Evolutionary conservation across 148 eudicot species (phyloP), one percentile per base, ranked within the genome.

Genomic region (Oxyria digyna): DNA sequence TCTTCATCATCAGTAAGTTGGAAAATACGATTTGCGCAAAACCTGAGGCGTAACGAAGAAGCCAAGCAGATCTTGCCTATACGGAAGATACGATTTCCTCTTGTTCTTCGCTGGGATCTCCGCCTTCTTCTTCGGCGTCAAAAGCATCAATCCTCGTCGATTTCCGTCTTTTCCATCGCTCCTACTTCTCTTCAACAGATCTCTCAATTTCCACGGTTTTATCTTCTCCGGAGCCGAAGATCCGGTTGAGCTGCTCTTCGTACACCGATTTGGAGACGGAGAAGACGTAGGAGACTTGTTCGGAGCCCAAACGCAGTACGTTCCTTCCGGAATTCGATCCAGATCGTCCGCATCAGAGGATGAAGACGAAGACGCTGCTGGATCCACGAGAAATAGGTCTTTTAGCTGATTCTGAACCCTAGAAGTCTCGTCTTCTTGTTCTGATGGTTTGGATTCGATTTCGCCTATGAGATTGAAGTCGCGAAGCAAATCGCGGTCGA

Each of bases 221-320:
- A 37, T 3, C 62, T 67, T 80, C 84, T 83, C 82, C 78, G 78
- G 65, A 66, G 71, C 82, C 35, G 81, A 76, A 42, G 68, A 37
- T 69, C 90, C 87, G 10, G 85, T 76, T 0, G 87, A 86, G 3
- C 67, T 79, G 76, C 87, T 83, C 79, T 85, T 85, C 68, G 68
- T 74, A 15, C 84, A 82, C 33, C 55, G 15, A 38, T 68, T 69
- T 37, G 85, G 80, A 5, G 84, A 72, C 63, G 54, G 54, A 17
- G 70, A 42, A 12, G 54, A 26, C 35, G 52, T 8, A 1, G 50
- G 50, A 1, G 70, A 41, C 70, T 40, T 67, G 50, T 62, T 81
- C 27, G 85, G 83, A 42, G 69, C 62, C 89, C 87, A 85, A 1
- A 79, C 73, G 72, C 89, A 83, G 76, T 77, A 85, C 14, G 77